Conservation (phyloP, 441 rosid species). For the Populus trichocarpa region DNA sequence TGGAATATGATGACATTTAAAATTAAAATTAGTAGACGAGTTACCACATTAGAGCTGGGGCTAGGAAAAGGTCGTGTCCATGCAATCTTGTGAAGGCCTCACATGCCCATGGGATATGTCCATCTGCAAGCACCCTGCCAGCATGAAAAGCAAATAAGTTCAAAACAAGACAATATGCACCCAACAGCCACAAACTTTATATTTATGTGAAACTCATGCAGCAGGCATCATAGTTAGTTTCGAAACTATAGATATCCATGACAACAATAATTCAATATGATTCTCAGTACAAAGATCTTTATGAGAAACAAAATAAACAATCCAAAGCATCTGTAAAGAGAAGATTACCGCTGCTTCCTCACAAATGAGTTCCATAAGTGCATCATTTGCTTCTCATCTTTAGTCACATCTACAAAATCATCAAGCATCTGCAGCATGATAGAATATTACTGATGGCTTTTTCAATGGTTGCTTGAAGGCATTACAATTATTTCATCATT, state of each 20-base stretch:
- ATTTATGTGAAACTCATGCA: neutral
- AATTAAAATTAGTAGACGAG: neutral
- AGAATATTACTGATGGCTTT: conserved; percentile 1
- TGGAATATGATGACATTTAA: too few species aligned
- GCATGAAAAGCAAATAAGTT: conserved; percentile 3
- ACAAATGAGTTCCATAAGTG: conserved; percentile 99
- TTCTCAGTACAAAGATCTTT: neutral
- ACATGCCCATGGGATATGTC: conserved; percentile 98
- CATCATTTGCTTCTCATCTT: conserved; percentile 96
- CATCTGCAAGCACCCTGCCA: conserved; percentile 91
- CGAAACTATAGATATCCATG: neutral
- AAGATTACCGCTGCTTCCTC: conserved; percentile 84
- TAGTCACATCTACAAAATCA: conserved; percentile 97
- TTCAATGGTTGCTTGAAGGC: neutral
- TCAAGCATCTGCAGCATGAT: conserved; percentile 82
- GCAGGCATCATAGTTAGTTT: neutral
- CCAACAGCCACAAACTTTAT: neutral
- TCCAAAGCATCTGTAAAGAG: conserved; percentile 7
- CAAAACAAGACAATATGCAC: neutral
- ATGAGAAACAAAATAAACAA: conserved; percentile 16
- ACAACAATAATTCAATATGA: neutral
- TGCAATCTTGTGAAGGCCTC: conserved; percentile 90
- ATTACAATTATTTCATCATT: neutral
- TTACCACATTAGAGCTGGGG: conserved; percentile 74
- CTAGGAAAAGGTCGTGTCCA: conserved; percentile 60